Percentiles rank a stretch among this genome's conserved stretches.
Evolutionary conservation across 495 filamentous ascomycete genomes (phyloP).

Genomic region (Aspergillus coremiiformis): DNA sequence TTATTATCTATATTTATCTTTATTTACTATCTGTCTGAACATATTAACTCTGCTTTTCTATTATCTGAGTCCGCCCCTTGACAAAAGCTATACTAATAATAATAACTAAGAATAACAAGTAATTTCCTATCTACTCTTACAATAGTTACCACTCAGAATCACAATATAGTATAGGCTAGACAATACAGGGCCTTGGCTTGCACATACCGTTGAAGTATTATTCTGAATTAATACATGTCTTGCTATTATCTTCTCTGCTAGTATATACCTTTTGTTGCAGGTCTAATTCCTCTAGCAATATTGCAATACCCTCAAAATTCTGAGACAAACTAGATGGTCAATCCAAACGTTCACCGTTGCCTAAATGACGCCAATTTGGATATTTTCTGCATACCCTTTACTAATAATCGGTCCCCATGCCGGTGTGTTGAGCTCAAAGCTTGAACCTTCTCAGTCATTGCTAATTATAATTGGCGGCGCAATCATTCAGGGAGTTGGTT

Average conservation of each 20-base stretch:
- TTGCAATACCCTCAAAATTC: neutral
- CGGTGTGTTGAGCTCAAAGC: constrained; percentile 50
- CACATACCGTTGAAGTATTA: constrained; percentile 50
- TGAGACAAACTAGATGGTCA: constrained; percentile 46
- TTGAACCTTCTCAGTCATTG: constrained; percentile 42
- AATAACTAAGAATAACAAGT: no score
- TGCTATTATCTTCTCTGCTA: constrained; percentile 55
- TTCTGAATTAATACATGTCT: constrained; percentile 70
- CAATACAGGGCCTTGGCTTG: constrained; percentile 60
- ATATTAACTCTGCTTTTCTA: no score
- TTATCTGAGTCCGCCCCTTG: no score
- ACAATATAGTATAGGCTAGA: constrained; percentile 73
- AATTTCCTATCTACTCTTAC: no score
- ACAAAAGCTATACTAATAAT: no score
- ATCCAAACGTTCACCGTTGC: constrained; percentile 72
- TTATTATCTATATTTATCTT: no score
- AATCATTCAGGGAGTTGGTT: constrained; percentile 75
- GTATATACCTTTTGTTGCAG: constrained; percentile 66
- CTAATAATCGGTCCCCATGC: constrained; percentile 74
- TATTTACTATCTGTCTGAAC: no score
- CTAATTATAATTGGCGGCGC: constrained; percentile 64
- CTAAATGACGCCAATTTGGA: constrained; percentile 88
- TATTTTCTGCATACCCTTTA: constrained; percentile 83
- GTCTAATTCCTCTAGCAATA: neutral
- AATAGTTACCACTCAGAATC: no score